Base-by-base conservation (phyloP, 2,329 filamentous ascomycete species). In the Cryphonectria nitschkei region DNA sequence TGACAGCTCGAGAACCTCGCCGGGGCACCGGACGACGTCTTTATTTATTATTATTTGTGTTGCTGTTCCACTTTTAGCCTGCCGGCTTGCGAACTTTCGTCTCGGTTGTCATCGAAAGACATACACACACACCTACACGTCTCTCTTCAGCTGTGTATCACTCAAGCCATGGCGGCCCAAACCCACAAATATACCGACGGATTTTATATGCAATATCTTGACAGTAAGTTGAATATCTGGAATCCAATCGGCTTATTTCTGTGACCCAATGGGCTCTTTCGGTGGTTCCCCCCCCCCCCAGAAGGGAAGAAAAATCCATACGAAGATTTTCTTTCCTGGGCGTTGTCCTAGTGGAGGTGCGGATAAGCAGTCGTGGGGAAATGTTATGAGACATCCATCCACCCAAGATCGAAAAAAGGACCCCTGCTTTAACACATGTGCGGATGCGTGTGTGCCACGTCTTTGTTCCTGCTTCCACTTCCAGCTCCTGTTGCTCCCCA, bases 151-250 rank as follows among this genome's bases (percentile, higher is more conserved):
- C 50, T 62, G 56, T 65, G 56, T 62, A 54, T 63, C 54, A 61
- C 65, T 62, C 32, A 50, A 65, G 58, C 69, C 67, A 70, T 70
- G 64, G 66, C 62, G 67, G 67, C 68, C 75, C 67, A 78, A 78
- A 78, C 76, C 74, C 43, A 68, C 75, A 72, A 86, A 76, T 74
- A 90, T 90, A 88, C 85, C 43, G 67, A 84, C 76, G 89, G 89
- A 74, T 91, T 90, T 78, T 91, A 91, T 78, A 91, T 91, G 86
- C 89, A 92, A 77, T 93, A 93, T 80, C 84, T 92, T 75, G 89
- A 91, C 79, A 92, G 90, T 92, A 90, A 88, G 90, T 91, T 76
- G 65, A 29, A 67, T 11, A 29, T 9, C 37, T 32, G n/a, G 62
- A 61, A 50, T 56, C 76, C 72, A 70, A 77, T 76, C 76, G 74